phyloP scores from a whole-genome alignment of 805 yeast species.

The Cyberlindnera maclurae region DNA sequence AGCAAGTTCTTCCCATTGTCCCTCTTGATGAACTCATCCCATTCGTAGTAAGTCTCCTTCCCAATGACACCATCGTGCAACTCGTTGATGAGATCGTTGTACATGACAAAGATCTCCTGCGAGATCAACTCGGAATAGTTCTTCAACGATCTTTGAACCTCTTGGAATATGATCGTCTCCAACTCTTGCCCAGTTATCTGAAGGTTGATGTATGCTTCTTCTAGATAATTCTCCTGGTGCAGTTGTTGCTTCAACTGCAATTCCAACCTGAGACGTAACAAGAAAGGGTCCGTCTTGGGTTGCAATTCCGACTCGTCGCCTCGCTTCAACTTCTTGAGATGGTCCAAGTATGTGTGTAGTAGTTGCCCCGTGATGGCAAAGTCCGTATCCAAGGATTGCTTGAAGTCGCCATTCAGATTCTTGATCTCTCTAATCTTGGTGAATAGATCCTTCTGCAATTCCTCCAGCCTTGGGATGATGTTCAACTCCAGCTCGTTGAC shows the following conservation, averaged over 20 bases:
- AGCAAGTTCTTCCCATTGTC: conserved; percentile 53
- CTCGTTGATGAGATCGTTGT: conserved; percentile 57
- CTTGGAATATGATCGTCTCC: conserved; percentile 79
- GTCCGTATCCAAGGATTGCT: conserved; percentile 63
- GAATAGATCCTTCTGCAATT: conserved; percentile 62
- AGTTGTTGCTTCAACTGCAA: conserved; percentile 70
- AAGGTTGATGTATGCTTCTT: conserved; percentile 81
- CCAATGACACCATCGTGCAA: conserved; percentile 62
- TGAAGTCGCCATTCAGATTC: conserved; percentile 75
- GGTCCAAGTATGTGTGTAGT: conserved; percentile 44
- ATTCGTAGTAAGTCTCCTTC: conserved; percentile 72
- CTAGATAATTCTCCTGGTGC: conserved; percentile 75
- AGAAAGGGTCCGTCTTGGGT: conserved; percentile 69
- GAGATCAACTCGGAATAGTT: conserved; percentile 65
- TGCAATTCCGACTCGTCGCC: conserved; percentile 33
- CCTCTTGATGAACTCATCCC: conserved; percentile 73
- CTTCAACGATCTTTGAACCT: conserved; percentile 73
- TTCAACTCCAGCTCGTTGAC: conserved; percentile 50
- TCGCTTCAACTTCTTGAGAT: conserved; percentile 49
- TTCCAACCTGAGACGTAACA: conserved; percentile 64
- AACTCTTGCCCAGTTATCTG: conserved; percentile 83
- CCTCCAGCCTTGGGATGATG: conserved; percentile 62
- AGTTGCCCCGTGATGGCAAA: conserved; percentile 57
- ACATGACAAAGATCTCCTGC: conserved; percentile 64
- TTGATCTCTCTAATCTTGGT: conserved; percentile 83